Evolutionary conservation across 192 early-diverging fungal genomes (phyloP), one percentile per base, ranked within the genome.

Genomic region (Coemansia sp.): DNA sequence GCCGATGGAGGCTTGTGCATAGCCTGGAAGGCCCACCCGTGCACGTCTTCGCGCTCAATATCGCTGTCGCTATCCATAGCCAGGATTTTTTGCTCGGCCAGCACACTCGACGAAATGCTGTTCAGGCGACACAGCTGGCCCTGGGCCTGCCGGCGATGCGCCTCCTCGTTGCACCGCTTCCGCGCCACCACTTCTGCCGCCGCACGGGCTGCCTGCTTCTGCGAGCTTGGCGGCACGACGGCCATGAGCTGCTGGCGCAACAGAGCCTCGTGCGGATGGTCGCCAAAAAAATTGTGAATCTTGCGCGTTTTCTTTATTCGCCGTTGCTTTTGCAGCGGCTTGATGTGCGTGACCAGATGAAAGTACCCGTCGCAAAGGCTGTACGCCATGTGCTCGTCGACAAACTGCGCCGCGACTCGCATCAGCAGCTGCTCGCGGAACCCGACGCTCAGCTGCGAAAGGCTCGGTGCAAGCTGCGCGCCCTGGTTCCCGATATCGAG

Each of bases 281-380:
- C 66, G 23, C 85, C 85, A 75, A 87, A 87, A 67, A 87, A 87
- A 39, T 80, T 83, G 55, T 72, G 65, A 29, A 87, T 67, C 53
- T 83, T 83, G 46, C 81, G 83, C 19, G 82, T 80, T 69, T 84
- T 84, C 32, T 68, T 63, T 20, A 85, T 79, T 27, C 69, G 64
- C 26, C 67, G 53, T 64, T 85, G 82, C 65, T 84, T 84, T 23
- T 78, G 60, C 23, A 75, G 46, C 46, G 78, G 82, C 19, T 46
- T 54, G 32, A 71, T 56, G 5, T 78, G 74, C 30, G 59, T 55
- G 18, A 45, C 71, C 46, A 74, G 65, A 54, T 64, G 67, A 50
- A 87, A 85, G 64, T 87, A 87, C 0, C 78, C 78, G 28, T 55
- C 43, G 38, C 61, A 59, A 34, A 64, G 22, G 0, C 35, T 34